Percentiles rank a stretch among this genome's conserved stretches.
Evolutionary conservation across 2,329 filamentous ascomycete genomes (phyloP).

Genomic region (Colletotrichum sp.): DNA sequence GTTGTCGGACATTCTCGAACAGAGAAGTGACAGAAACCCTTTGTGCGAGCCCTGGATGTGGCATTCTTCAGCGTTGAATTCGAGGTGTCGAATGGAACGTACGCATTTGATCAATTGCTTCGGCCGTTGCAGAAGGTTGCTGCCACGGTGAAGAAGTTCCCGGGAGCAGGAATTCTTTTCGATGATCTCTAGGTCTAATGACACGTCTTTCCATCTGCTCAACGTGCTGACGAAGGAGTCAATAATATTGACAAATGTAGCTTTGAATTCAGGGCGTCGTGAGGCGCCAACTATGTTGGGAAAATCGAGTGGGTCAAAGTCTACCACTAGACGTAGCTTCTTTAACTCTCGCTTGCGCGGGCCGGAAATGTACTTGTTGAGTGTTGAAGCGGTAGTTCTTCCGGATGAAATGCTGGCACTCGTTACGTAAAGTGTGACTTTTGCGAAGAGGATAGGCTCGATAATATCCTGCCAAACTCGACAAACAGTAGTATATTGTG

Average conservation of each 20-base stretch:
- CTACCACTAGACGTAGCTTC: background rate
- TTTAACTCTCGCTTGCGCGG: background rate
- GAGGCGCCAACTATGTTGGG: background rate
- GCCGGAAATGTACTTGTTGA: background rate
- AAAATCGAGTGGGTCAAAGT: background rate
- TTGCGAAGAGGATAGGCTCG: background rate
- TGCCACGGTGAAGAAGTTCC: accelerated
- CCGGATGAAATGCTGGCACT: background rate
- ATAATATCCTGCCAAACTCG: background rate
- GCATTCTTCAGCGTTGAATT: background rate
- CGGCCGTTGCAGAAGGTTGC: background rate
- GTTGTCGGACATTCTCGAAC: background rate
- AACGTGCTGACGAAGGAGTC: background rate
- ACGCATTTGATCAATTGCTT: background rate
- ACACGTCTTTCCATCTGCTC: background rate
- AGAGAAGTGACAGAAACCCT: background rate
- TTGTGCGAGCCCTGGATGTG: accelerated
- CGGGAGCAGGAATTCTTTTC: background rate
- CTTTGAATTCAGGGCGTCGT: no score
- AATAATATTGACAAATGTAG: background rate
- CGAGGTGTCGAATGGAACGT: background rate
- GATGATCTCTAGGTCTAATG: background rate
- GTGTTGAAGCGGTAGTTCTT: background rate
- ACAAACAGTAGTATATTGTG: background rate
- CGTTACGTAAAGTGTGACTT: background rate